phyloP scores from a whole-genome alignment of 805 yeast genomes.

The Sugiyamaella marilandica region DNA sequence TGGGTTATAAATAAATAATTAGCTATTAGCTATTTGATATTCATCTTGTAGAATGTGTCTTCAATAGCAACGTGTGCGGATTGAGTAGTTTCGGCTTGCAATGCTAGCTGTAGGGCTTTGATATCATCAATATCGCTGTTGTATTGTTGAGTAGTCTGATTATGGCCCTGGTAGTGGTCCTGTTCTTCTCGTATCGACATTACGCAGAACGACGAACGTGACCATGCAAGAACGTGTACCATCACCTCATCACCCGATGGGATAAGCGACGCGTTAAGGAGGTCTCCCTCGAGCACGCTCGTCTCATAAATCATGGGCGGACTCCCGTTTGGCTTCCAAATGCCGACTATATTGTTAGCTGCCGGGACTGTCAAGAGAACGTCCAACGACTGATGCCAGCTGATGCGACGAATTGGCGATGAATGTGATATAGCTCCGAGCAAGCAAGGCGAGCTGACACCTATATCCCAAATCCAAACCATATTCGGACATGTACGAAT shows the following conservation, averaged over 20 bases:
- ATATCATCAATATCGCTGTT: background rate
- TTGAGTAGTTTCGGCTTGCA: background rate
- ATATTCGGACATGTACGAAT: conserved; percentile 16
- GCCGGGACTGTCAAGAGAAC: conserved; percentile 9
- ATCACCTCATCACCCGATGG: background rate
- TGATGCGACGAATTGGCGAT: conserved; percentile 4
- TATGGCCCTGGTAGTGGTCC: no score
- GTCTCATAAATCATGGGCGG: background rate
- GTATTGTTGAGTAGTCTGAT: no score
- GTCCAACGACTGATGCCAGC: conserved; percentile 6
- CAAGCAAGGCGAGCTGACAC: conserved; percentile 1
- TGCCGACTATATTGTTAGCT: conserved; percentile 7
- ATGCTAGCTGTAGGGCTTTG: background rate
- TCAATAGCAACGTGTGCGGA: background rate
- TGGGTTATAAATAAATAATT: background rate
- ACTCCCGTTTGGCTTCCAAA: conserved; percentile 13
- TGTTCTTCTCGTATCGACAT: no score
- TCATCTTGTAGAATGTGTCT: background rate
- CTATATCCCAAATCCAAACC: conserved; percentile 22
- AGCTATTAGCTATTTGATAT: background rate
- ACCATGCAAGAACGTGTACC: background rate
- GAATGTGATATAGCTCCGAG: conserved; percentile 15
- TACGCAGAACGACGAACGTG: no score
- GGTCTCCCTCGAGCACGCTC: background rate
- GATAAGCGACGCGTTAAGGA: background rate